Evolutionary conservation across 2,329 filamentous ascomycete species (phyloP).

Genomic region (Bipolaris oryzae): DNA sequence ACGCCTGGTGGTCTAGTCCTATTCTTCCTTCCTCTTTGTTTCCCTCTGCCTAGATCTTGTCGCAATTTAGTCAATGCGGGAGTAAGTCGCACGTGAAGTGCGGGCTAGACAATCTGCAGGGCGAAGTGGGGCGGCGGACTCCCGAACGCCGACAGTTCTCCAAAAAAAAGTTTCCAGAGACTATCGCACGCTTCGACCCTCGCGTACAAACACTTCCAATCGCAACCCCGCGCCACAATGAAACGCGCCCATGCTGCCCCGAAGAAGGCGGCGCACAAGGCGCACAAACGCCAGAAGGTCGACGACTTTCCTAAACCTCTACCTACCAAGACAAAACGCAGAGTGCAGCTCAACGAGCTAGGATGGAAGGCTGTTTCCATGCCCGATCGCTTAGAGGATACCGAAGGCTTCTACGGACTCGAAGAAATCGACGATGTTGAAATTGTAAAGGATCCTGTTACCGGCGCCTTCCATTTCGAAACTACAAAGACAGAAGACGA

Average conservation of each 20-base stretch:
- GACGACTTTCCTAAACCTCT: constrained; percentile 28
- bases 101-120: constrained; percentile 30
- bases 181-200: constrained; percentile 1
- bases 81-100: constrained; percentile 28
- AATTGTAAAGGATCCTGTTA: constrained; percentile 65
- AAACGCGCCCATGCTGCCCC: constrained; percentile 48
- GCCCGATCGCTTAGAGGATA: constrained; percentile 81
- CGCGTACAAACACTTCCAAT: constrained; percentile 10
- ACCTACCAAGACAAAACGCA: constrained; percentile 32
- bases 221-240: constrained; percentile 25
- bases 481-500: constrained; percentile 39
- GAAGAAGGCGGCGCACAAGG: constrained; percentile 51
- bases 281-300: constrained; percentile 53
- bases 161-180: constrained; percentile 26
- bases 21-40: background rate
- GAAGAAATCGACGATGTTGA: constrained; percentile 93
- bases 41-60: background rate
- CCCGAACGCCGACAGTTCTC: constrained; percentile 33
- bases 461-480: constrained; percentile 57
- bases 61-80: constrained; percentile 11
- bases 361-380: constrained; percentile 68
- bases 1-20: background rate
- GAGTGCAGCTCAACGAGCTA: constrained; percentile 58
- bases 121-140: constrained; percentile 27
- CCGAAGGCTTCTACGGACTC: constrained; percentile 90